Evolutionary conservation across 176 grass and related monocot species (phyloP).

Genomic region (Lolium multiflorum): DNA sequence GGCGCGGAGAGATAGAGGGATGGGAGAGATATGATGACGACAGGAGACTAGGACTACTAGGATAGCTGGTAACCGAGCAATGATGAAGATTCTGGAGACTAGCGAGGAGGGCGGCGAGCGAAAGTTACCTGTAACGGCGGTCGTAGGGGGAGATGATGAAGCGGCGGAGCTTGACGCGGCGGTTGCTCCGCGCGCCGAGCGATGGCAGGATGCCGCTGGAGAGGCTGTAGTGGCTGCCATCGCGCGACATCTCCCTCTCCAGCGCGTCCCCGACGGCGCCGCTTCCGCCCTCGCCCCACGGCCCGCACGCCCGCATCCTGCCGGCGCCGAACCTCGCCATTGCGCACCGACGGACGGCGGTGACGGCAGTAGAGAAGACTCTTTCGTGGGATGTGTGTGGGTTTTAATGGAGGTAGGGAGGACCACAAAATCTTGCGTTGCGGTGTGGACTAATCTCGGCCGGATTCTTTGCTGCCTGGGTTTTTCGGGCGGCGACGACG

Average conservation of each 20-base stretch:
- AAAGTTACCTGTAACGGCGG: constrained; percentile 66
- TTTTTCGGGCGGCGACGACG: neutral
- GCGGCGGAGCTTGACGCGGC: constrained; percentile 59
- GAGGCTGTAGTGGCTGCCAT: constrained; percentile 95
- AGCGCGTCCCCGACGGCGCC: constrained; percentile 12
- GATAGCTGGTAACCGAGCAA: neutral
- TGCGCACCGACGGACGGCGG: too few relatives aligned
- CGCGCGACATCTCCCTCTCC: constrained; percentile 68
- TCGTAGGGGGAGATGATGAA: constrained; percentile 87
- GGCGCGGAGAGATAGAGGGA: neutral
- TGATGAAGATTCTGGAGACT: neutral
- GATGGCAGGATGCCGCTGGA: constrained; percentile 90
- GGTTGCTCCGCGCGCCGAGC: constrained; percentile 85
- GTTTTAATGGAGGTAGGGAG: neutral
- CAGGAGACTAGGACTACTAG: neutral
- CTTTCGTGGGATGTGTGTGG: neutral
- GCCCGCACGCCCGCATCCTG: constrained; percentile 49
- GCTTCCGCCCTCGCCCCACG: constrained; percentile 34
- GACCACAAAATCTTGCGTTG: constrained; percentile 10
- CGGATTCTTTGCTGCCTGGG: neutral
- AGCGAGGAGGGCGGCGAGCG: neutral
- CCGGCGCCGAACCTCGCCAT: constrained; percentile 40
- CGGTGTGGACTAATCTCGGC: neutral
- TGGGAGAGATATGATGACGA: neutral
- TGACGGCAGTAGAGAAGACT: neutral